phyloP scores from a whole-genome alignment of 768 basidiomycete species.

The Chalciporus pseudorubinellus region DNA sequence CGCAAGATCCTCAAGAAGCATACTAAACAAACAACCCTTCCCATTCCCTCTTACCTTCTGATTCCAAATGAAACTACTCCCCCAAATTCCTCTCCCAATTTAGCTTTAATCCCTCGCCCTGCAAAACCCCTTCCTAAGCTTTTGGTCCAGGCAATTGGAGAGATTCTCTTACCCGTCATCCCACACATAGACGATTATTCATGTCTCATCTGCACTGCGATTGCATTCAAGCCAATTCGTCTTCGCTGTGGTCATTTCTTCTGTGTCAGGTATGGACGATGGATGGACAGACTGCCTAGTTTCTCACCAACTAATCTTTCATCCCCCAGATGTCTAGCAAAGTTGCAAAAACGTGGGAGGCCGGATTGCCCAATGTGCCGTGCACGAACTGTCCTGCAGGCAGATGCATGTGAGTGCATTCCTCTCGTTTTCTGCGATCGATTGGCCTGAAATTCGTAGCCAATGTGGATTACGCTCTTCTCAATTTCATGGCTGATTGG shows the following conservation, averaged over 20 bases:
- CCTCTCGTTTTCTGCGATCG: background rate
- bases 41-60: constrained; percentile 45
- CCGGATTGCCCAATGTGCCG: constrained; percentile 84
- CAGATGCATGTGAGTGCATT: constrained; percentile 63
- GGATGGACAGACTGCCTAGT: background rate
- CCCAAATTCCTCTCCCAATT: constrained; percentile 27
- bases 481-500: constrained; percentile 90
- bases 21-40: constrained; percentile 85
- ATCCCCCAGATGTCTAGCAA: constrained; percentile 62
- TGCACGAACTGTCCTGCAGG: constrained; percentile 68
- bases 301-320: constrained; percentile 10
- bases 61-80: constrained; percentile 15
- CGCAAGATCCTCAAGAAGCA: constrained; percentile 96
- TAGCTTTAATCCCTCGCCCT: constrained; percentile 24
- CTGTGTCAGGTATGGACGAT: constrained; percentile 53
- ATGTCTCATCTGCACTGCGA: constrained; percentile 83
- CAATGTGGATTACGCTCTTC: constrained; percentile 75
- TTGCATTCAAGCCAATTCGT: constrained; percentile 92
- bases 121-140: constrained; percentile 52
- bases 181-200: constrained; percentile 82
- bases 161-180: constrained; percentile 76
- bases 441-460: constrained; percentile 36
- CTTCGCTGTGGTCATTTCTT: constrained; percentile 78
- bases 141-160: constrained; percentile 80
- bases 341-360: constrained; percentile 83